phyloP scores from a whole-genome alignment of 495 filamentous ascomycete species.

The Terfezia claveryi region DNA sequence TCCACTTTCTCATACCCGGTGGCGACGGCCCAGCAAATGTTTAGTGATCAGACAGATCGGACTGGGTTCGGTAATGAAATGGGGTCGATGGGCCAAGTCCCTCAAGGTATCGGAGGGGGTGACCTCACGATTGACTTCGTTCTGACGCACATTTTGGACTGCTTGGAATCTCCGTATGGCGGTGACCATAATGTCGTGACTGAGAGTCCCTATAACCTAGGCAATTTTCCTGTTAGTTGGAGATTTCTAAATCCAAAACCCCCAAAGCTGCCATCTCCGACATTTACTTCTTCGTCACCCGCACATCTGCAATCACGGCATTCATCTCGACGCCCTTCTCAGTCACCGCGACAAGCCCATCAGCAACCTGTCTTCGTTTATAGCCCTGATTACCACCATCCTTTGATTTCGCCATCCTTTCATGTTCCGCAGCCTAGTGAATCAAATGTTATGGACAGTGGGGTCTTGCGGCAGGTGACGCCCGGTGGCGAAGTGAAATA shows the following conservation, averaged over 20 bases:
- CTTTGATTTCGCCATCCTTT: background rate
- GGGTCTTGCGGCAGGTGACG: background rate
- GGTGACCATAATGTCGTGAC: background rate
- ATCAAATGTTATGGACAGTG: background rate
- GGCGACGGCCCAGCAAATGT: background rate
- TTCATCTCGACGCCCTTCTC: background rate
- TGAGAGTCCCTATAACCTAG: background rate
- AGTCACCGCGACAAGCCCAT: background rate
- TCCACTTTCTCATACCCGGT: background rate
- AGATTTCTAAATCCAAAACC: background rate
- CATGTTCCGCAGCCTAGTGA: background rate
- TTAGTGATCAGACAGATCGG: too few relatives aligned
- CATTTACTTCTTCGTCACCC: background rate
- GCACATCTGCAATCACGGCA: background rate
- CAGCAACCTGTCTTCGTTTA: background rate
- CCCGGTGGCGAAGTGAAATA: background rate
- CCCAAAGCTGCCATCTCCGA: background rate
- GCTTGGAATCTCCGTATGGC: constrained; percentile 3
- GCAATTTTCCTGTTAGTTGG: background rate
- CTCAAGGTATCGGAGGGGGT: background rate
- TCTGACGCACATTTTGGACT: constrained; percentile 2
- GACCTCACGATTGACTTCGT: constrained; percentile 1
- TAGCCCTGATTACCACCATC: background rate
- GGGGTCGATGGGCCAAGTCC: background rate
- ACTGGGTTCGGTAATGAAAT: too few relatives aligned